Conservation (phyloP, 2,329 filamentous ascomycete genomes). For the Leptographium lundbergii region DNA sequence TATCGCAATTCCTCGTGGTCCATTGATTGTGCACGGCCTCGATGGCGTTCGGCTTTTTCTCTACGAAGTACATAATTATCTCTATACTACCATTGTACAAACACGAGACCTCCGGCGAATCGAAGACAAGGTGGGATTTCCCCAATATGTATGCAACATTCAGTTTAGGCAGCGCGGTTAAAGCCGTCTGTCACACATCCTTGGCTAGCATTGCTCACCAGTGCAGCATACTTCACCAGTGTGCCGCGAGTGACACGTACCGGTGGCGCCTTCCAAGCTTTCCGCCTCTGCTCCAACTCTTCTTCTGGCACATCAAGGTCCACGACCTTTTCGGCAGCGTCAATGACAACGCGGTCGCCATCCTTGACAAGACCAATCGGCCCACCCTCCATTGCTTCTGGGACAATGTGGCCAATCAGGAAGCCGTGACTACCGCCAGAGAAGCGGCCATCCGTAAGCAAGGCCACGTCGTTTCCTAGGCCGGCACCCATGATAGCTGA, state of each 20-base stretch:
- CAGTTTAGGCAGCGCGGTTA: not conserved
- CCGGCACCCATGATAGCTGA: conserved; percentile 87
- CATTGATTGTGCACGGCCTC: not conserved
- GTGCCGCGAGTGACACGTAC: conserved; percentile 50
- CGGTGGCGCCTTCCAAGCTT: conserved; percentile 50
- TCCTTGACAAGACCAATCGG: conserved; percentile 74
- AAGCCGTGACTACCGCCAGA: conserved; percentile 76
- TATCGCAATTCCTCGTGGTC: not conserved
- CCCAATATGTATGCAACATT: not conserved
- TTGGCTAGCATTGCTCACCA: conserved; percentile 46
- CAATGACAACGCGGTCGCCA: conserved; percentile 70
- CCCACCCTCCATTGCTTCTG: conserved; percentile 74
- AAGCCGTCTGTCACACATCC: conserved; percentile 43
- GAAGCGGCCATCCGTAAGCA: conserved; percentile 65
- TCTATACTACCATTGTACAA: not conserved
- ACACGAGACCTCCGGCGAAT: not conserved
- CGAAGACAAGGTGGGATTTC: not conserved
- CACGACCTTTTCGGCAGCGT: conserved; percentile 60
- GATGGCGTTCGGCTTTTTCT: not conserved
- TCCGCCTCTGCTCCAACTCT: conserved; percentile 45
- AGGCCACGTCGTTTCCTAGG: conserved; percentile 61
- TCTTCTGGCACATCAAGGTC: conserved; percentile 54
- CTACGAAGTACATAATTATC: not conserved
- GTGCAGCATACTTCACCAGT: conserved; percentile 53
- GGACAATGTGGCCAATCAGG: conserved; percentile 77